A percentile compares a stretch with the other conserved stretches of the same genome.
phyloP scores from a whole-genome alignment of 352 stramenopile genomes.

The Pythium guiyangense region DNA sequence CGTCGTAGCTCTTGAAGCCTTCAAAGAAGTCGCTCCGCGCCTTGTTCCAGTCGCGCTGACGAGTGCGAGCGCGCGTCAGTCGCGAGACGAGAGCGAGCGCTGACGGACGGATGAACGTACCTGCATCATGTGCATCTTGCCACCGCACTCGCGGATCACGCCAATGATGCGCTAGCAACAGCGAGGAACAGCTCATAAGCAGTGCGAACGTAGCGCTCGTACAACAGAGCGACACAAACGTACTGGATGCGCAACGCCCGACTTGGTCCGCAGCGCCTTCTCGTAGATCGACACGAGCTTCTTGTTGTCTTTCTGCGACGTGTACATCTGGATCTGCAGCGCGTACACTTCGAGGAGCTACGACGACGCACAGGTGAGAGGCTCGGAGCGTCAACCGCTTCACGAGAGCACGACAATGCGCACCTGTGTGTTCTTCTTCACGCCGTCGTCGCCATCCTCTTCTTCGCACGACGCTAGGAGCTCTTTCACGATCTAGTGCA shows the following conservation, averaged over 20 bases:
- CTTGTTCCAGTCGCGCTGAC: constrained; percentile 88
- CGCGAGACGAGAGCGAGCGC: background rate
- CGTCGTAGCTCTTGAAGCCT: constrained; percentile 95
- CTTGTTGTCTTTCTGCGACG: constrained; percentile 91
- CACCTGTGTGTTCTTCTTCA: constrained; percentile 79
- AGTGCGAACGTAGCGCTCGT: too few relatives aligned
- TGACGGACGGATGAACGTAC: constrained; percentile 10
- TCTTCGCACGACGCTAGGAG: constrained; percentile 83
- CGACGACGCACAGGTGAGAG: constrained; percentile 5
- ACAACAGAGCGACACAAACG: too few relatives aligned
- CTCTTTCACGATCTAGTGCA: constrained; percentile 84
- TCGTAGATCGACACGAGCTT: constrained; percentile 92
- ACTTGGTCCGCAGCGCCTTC: constrained; percentile 87
- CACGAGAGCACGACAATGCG: background rate
- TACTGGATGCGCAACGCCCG: constrained; percentile 86
- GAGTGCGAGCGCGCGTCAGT: background rate
- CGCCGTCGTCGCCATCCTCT: constrained; percentile 81
- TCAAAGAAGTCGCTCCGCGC: constrained; percentile 93
- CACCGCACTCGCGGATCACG: constrained; percentile 93
- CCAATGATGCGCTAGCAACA: constrained; percentile 86
- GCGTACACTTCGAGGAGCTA: constrained; percentile 92
- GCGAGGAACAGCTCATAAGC: too few relatives aligned
- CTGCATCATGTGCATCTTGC: constrained; percentile 96
- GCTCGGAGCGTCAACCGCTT: background rate
- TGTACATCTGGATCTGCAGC: constrained; percentile 93